Evolutionary conservation across 2,329 filamentous ascomycete genomes (phyloP).

Genomic region (Orbilia oligospora): DNA sequence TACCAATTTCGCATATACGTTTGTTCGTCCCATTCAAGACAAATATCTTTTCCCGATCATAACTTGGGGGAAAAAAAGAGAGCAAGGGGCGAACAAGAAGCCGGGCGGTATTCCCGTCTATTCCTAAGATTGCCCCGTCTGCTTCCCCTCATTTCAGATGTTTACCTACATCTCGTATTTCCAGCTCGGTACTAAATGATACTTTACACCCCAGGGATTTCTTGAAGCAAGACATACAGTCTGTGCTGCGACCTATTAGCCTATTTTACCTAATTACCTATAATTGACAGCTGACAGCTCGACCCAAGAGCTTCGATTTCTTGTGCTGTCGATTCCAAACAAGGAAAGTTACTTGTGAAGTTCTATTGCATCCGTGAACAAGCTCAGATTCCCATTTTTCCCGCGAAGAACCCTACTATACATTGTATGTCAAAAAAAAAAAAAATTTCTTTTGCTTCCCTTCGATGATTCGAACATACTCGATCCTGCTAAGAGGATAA

Average conservation of each 20-base stretch:
- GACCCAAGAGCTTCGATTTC: neutral
- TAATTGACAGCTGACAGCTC: slow-evolving; percentile 21
- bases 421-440: neutral
- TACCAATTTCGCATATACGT: slow-evolving; percentile 21
- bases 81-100: slow-evolving; percentile 3
- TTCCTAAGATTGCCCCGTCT: slow-evolving; percentile 15
- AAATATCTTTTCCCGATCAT: neutral
- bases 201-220: neutral
- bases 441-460: slow-evolving; percentile 1
- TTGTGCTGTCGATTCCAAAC: neutral
- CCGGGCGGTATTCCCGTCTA: slow-evolving; percentile 19
- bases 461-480: neutral
- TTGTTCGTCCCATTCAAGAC: neutral
- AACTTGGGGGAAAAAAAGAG: neutral
- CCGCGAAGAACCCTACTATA: slow-evolving; percentile 15
- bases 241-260: slow-evolving; percentile 35
- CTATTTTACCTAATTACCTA: slow-evolving; percentile 52
- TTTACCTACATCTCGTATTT: slow-evolving; percentile 14
- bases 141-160: neutral
- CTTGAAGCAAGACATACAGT: slow-evolving; percentile 16
- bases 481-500: neutral
- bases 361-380: neutral
- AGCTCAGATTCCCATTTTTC: neutral
- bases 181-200: slow-evolving; percentile 10
- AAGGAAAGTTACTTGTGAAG: neutral